Conservation (phyloP, 768 basidiomycete species). For the Tricholoma saponaceum region DNA sequence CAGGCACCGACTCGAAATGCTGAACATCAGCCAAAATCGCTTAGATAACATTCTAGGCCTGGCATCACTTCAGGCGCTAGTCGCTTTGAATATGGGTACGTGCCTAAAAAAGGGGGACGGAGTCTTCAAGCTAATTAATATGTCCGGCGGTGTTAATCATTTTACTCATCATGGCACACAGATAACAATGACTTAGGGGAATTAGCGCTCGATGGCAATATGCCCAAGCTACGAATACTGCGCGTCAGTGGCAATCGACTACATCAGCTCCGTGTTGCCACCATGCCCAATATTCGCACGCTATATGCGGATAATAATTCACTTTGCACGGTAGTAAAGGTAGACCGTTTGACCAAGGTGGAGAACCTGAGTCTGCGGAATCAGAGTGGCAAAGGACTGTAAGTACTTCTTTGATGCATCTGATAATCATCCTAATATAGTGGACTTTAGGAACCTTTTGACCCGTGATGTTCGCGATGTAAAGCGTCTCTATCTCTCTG, state of each 20-base stretch:
- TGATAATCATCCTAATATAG: constrained; percentile 15
- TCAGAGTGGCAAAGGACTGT: constrained; percentile 76
- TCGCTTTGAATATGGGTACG: constrained; percentile 83
- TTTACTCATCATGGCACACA: constrained; percentile 25
- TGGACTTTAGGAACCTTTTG: constrained; percentile 34
- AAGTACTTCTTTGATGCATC: constrained; percentile 37
- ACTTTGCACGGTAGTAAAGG: constrained; percentile 45
- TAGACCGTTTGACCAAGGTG: constrained; percentile 61
- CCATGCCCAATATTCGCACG: constrained; percentile 73
- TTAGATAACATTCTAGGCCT: constrained; percentile 58
- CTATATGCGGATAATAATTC: constrained; percentile 90
- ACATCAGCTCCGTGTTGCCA: constrained; percentile 54
- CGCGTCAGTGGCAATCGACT: constrained; percentile 83
- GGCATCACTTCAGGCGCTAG: constrained; percentile 55
- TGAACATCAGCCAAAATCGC: constrained; percentile 79
- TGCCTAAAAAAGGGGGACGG: constrained; percentile 15
- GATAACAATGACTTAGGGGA: constrained; percentile 68
- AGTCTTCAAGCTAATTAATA: constrained; percentile 20
- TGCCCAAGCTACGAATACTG: constrained; percentile 77
- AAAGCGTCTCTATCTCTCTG: constrained; percentile 92
- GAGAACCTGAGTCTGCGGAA: constrained; percentile 92
- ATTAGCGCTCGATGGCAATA: constrained; percentile 48
- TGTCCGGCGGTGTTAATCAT: constrained; percentile 8
- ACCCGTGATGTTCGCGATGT: constrained; percentile 83
- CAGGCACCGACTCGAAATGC: constrained; percentile 69